These are phyloP conservation scores for Nakazawaea wickerhamii DNA, from an alignment of 805 yeast genomes.

Conservation along the genomic window DNA sequence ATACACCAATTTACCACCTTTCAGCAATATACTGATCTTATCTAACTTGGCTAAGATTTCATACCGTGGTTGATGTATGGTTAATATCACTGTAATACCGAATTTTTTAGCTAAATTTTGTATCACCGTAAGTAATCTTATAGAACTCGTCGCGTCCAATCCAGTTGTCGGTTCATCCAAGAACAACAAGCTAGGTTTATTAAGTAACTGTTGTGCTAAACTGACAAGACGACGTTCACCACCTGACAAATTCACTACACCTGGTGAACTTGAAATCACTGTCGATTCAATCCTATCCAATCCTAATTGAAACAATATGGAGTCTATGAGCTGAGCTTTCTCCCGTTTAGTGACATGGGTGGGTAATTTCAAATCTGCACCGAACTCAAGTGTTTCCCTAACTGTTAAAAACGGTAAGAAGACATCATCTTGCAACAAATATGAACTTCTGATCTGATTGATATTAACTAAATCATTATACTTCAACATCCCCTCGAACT, in stretches of 20 bases:
- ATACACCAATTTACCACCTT: slow-evolving; percentile 39
- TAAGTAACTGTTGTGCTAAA: slow-evolving; percentile 62
- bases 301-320: slow-evolving; percentile 52
- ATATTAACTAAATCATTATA: slow-evolving; percentile 22
- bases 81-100: slow-evolving; percentile 61
- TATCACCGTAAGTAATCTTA: slow-evolving; percentile 49
- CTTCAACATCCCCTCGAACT: slow-evolving; percentile 37
- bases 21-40: slow-evolving; percentile 53
- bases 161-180: slow-evolving; percentile 44
- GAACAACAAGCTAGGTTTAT: slow-evolving; percentile 62
- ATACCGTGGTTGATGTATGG: slow-evolving; percentile 72
- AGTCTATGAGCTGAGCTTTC: slow-evolving; percentile 41
- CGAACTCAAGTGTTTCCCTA: slow-evolving; percentile 55
- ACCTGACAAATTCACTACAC: slow-evolving; percentile 56
- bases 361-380: slow-evolving; percentile 59
- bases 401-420: slow-evolving; percentile 61
- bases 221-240: slow-evolving; percentile 72
- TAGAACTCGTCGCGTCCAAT: slow-evolving; percentile 60
- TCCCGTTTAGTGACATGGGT: slow-evolving; percentile 31
- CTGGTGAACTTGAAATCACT: slow-evolving; percentile 39
- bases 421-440: slow-evolving; percentile 61
- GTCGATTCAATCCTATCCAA: slow-evolving; percentile 49
- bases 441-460: slow-evolving; percentile 34
- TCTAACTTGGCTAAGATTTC: slow-evolving; percentile 62
- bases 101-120: slow-evolving; percentile 41